Conservation (phyloP, 345 rosid species). For the Rhodamnia rubescens region DNA sequence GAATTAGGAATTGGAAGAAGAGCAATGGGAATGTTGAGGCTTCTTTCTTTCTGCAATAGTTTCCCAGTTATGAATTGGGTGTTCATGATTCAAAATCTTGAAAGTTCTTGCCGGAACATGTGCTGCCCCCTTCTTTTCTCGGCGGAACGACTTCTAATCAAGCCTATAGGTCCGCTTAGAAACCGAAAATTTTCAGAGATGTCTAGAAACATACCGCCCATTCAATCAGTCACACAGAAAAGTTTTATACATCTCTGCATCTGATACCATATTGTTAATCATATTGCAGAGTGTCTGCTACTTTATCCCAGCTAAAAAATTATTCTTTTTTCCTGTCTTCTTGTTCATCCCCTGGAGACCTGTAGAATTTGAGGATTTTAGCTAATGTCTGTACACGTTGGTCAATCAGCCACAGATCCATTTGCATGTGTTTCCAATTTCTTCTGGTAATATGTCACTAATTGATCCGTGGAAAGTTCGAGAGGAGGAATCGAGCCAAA, state of each 20-base stretch:
- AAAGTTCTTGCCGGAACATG: neutral
- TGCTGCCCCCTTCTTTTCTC: neutral
- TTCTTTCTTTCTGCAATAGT: neutral
- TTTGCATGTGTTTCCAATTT: neutral
- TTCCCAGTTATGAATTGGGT: neutral
- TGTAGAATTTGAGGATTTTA: neutral
- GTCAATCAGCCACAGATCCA: neutral
- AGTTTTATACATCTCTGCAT: neutral
- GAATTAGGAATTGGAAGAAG: neutral
- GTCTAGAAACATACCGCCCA: neutral
- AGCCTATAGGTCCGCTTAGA: neutral
- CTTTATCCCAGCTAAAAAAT: neutral
- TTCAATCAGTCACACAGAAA: neutral
- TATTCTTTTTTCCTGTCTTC: neutral
- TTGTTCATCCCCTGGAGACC: neutral
- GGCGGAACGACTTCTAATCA: neutral
- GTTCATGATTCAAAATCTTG: neutral
- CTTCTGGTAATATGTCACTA: neutral
- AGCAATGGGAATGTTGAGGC: neutral
- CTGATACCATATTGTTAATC: neutral
- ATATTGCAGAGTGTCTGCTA: neutral
- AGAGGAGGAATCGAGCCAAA: neutral
- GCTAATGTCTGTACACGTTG: neutral
- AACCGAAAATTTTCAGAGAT: neutral
- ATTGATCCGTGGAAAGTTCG: neutral